These are phyloP conservation scores for Epichloe typhina DNA, from an alignment of 2,329 filamentous ascomycete species.

Conservation along the genomic window DNA sequence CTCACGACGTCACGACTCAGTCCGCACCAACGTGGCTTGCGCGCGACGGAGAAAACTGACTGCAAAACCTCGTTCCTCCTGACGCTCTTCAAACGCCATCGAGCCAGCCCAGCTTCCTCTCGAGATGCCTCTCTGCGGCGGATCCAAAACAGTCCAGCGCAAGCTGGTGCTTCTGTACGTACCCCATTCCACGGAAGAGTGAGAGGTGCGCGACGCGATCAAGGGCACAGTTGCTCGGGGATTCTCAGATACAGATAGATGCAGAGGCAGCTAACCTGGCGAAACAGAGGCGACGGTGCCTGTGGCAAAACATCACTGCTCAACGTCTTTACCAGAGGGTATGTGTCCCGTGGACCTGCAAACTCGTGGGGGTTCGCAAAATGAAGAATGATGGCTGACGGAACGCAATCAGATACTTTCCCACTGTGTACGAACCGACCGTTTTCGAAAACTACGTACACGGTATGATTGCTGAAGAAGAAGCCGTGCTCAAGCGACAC, in stretches of 20 bases:
- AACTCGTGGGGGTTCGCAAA: background rate
- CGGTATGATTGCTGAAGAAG: slow-evolving; percentile 41
- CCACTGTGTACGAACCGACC: slow-evolving; percentile 94
- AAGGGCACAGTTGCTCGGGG: background rate
- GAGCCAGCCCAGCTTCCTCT: background rate
- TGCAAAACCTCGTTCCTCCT: background rate
- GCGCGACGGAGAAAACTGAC: background rate
- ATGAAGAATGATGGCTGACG: background rate
- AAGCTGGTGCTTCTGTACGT: slow-evolving; percentile 83
- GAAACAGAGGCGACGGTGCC: slow-evolving; percentile 73
- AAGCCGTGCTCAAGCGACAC: background rate
- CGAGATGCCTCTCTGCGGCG: slow-evolving; percentile 40
- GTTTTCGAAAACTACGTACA: slow-evolving; percentile 99
- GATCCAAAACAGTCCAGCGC: slow-evolving; percentile 77
- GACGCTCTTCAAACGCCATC: background rate
- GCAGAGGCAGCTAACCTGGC: background rate
- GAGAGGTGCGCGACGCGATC: background rate
- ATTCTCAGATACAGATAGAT: too few relatives aligned
- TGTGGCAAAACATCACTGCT: slow-evolving; percentile 93
- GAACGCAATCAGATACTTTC: slow-evolving; percentile 62
- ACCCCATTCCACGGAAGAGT: background rate
- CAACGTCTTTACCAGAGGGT: slow-evolving; percentile 98
- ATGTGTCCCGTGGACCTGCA: slow-evolving; percentile 19
- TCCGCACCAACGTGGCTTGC: background rate
- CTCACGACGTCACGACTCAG: background rate